phyloP scores from a whole-genome alignment of 1,284 basidiomycete genomes.

The Puccinia hordei region DNA sequence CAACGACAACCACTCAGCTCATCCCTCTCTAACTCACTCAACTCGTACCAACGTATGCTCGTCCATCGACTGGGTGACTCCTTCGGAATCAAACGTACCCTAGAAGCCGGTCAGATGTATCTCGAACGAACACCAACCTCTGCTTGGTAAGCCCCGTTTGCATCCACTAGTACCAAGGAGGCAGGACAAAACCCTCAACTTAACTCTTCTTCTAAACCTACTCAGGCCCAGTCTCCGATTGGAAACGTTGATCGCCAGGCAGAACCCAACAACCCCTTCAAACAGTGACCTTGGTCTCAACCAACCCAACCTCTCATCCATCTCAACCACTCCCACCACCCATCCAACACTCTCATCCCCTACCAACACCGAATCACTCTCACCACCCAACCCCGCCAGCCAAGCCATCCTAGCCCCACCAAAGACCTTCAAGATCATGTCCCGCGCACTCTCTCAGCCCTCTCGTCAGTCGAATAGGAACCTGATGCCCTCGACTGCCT shows the following conservation, averaged over 20 bases:
- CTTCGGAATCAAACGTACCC: slow-evolving; percentile 33
- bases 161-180: too few relatives aligned
- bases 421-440: slow-evolving; percentile 51
- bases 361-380: neutral
- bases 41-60: slow-evolving; percentile 50
- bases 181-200: neutral
- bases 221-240: slow-evolving; percentile 28
- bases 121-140: slow-evolving; percentile 25
- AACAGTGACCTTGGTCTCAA: too few relatives aligned
- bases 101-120: slow-evolving; percentile 39
- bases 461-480: slow-evolving; percentile 13
- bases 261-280: slow-evolving; percentile 31
- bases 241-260: slow-evolving; percentile 36
- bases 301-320: neutral
- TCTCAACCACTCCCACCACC: neutral
- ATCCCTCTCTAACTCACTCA: slow-evolving; percentile 34
- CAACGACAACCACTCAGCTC: slow-evolving; percentile 32
- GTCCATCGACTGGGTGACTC: slow-evolving; percentile 49
- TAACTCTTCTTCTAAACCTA: neutral
- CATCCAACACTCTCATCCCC: neutral
- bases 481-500: slow-evolving; percentile 18
- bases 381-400: neutral
- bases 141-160: slow-evolving; percentile 17
- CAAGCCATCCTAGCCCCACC: neutral
- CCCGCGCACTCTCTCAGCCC: slow-evolving; percentile 36